Conservation (phyloP, 768 basidiomycete genomes). For the Kondoa subrosea region DNA sequence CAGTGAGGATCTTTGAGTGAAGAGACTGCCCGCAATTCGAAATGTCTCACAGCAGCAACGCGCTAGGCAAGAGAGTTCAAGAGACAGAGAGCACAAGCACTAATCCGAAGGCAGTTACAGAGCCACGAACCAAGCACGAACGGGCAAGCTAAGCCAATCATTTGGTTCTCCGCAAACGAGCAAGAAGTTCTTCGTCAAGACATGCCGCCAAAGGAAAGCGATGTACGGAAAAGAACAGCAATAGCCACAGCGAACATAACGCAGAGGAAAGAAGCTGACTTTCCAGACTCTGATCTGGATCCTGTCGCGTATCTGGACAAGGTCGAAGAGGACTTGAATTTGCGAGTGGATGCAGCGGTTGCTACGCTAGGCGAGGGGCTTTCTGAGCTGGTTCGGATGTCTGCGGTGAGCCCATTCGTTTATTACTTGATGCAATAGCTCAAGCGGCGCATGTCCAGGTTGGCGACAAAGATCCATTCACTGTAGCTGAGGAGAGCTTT, state of each 20-base stretch:
- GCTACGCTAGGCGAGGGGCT: neutral
- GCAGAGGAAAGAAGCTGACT: neutral
- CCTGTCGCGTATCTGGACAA: constrained; percentile 1
- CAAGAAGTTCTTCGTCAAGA: no score
- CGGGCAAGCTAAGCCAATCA: no score
- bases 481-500: constrained; percentile 2
- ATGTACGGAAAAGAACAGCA: neutral
- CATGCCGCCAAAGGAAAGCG: neutral
- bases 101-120: no score
- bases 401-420: neutral
- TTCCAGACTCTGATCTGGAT: neutral
- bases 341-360: neutral
- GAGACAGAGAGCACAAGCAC: no score
- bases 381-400: constrained; percentile 1
- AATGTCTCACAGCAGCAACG: no score
- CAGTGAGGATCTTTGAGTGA: no score
- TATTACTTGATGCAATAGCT: neutral
- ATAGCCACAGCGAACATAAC: neutral
- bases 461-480: neutral
- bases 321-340: constrained; percentile 1
- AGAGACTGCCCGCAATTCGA: no score
- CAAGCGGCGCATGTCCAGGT: neutral
- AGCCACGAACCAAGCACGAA: no score
- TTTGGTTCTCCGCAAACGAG: no score
- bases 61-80: no score